These are phyloP conservation scores for Nicotiana benthamiana DNA, from an alignment of 257 asterid species.

Conservation along the genomic window DNA sequence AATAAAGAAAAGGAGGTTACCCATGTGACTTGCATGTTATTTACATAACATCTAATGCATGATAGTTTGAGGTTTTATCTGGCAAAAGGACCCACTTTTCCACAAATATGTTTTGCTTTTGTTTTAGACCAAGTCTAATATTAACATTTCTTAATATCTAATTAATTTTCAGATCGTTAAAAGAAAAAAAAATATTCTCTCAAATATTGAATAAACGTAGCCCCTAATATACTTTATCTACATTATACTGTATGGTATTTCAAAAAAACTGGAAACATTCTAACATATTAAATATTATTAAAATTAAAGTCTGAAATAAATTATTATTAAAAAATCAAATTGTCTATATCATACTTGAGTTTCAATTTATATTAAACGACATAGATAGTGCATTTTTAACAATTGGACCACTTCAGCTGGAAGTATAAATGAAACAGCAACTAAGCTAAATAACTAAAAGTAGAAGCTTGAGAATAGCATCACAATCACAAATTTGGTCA, in stretches of 20 bases:
- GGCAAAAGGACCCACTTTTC: conserved; percentile 33
- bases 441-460: background rate
- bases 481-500: background rate
- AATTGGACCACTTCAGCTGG: background rate
- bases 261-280: background rate
- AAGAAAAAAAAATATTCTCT: background rate
- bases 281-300: too few species aligned
- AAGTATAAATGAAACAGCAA: background rate
- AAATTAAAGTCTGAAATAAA: background rate
- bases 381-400: background rate
- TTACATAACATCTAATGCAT: conserved; percentile 32
- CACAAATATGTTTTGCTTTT: conserved; percentile 12
- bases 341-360: background rate
- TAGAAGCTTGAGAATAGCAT: background rate
- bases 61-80: conserved; percentile 28
- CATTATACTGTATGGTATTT: background rate
- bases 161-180: background rate
- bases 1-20: conserved; percentile 4
- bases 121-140: conserved; percentile 11
- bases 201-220: too few species aligned
- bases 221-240: background rate
- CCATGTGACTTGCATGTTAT: conserved; percentile 51
- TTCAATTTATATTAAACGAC: background rate
- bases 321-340: background rate
- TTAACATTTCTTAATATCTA: background rate